Base-by-base conservation (phyloP, 176 grass and related monocot genomes). In the Rhipidocladum racemiflorum region DNA sequence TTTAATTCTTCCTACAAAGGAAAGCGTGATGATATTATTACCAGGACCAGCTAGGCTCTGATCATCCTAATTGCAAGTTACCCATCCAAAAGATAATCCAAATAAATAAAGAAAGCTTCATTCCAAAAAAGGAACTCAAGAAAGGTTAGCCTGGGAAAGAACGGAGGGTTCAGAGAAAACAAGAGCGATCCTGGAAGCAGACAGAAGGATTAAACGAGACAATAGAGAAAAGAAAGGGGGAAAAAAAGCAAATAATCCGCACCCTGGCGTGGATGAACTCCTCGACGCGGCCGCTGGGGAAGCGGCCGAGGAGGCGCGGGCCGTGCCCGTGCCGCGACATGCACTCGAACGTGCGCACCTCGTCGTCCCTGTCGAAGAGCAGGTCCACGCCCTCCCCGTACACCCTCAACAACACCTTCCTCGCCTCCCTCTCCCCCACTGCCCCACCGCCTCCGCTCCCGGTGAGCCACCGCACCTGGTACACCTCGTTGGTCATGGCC, bases 261-360 rank as follows among this genome's bases (percentile, higher is more conserved):
- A 94, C 92, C 86, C 89, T 89, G 24, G 92, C 92, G 68, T 94
- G 80, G 82, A 94, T 88, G 70, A 94, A 94, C 84, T 94, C 92
- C 92, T 94, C 89, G 61, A 94, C 75, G 38, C 92, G 92, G 35
- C 92, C 92, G 85, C 65, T 91, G 48, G 71, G 50, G 80, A 94
- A 94, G 13, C 92, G 79, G 34, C 72, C 89, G 34, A 94, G 87
- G 48, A 94, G 92, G 48, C 83, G 76, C 12, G 89, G 92, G 20
- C 89, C 92, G 23, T 94, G 89, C 38, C 92, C 92, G 57, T 94
- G 92, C 51, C 85, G 73, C 2, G 92, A 91, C 74, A 94, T 84
- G 81, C 84, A 94, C 92, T 89, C 86, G 82, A 94, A 94, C 6
- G 92, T 94, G 48, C 89, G 86, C 59, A 91, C 55, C 84, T 94